A percentile compares a stretch with the other conserved stretches of the same genome.
Conservation (phyloP, 331 rosid species). For the Quercus tomentella region DNA sequence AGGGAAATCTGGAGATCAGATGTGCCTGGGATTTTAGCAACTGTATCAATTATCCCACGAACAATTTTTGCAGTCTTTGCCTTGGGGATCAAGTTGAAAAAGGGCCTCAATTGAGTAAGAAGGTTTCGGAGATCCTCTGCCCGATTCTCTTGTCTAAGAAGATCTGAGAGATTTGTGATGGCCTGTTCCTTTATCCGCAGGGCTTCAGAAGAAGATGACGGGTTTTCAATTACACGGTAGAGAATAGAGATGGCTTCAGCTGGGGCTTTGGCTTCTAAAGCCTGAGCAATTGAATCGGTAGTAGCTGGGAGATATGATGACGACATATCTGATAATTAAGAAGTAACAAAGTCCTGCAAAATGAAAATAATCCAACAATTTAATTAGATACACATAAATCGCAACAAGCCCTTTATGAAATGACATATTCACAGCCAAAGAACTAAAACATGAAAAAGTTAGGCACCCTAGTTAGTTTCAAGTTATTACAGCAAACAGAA, state of each 20-base stretch:
- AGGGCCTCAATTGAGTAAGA: constrained; percentile 88
- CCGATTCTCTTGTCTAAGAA: constrained; percentile 75
- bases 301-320: constrained; percentile 74
- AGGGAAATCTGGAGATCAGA: constrained; percentile 84
- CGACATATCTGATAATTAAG: constrained; percentile 45
- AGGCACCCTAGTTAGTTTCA: background rate
- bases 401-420: background rate
- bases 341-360: constrained; percentile 41
- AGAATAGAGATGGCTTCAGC: constrained; percentile 74
- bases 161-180: constrained; percentile 66
- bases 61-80: constrained; percentile 96
- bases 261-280: constrained; percentile 64
- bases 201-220: constrained; percentile 82
- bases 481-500: background rate
- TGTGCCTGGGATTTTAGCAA: constrained; percentile 87
- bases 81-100: constrained; percentile 83
- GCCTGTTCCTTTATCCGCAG: constrained; percentile 84
- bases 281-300: constrained; percentile 64
- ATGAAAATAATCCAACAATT: background rate
- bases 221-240: constrained; percentile 69
- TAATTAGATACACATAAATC: background rate
- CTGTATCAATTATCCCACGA: constrained; percentile 76
- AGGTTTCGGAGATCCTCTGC: constrained; percentile 91
- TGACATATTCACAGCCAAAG: background rate
- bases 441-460: background rate